Evolutionary conservation across 2,329 filamentous ascomycete species (phyloP), one percentile per base, ranked within the genome.

Genomic region (Juglanconis oblonga): DNA sequence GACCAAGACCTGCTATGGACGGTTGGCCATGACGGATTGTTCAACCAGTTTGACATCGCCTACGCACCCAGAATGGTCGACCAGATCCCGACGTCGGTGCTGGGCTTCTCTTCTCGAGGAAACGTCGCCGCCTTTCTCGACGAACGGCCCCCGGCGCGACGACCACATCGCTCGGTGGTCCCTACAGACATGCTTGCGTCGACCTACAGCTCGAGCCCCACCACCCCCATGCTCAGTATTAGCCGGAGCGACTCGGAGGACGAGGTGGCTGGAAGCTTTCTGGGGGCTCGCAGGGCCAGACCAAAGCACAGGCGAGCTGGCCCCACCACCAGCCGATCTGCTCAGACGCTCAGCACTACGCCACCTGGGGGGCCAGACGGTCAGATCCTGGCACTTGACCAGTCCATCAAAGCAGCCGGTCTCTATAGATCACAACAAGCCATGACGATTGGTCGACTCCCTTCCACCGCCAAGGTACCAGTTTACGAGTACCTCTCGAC

Each of bases 1-100:
- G 81, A 86, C 63, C 81, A 85, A 62, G 86, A 88, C 64, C 77
- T 88, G 50, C 72, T 90, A 1, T 90, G 87, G 87, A 87, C 85
- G 1, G 86, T 81, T 6, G 86, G 86, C 1, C 79, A 78, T 31
- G 86, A 89, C 64, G 84, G 84, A 0, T 70, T 80, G 3, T 88
- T 90, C 62, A 81, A 79, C 33, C 87, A 89, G 67, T 87, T 83
- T 63, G 87, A 90, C 68, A 77, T 88, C 24, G 82, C 84, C 0
- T 88, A 83, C 72, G 84, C 86, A 0, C 83, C 82, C 3, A 84
- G 84, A 65, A 80, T 84, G 14, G 81, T 89, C 52, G 86, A 89
- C 67, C 80, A 84, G 17, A 81, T 85, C 55, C 79, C 85, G 1
- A 80, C 87, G 3, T 88, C 86, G 0, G 82, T 79, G 35, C 79